These are phyloP conservation scores for Dendrostoma leiphaemia DNA, from an alignment of 2,329 filamentous ascomycete species.

Conservation along the genomic window DNA sequence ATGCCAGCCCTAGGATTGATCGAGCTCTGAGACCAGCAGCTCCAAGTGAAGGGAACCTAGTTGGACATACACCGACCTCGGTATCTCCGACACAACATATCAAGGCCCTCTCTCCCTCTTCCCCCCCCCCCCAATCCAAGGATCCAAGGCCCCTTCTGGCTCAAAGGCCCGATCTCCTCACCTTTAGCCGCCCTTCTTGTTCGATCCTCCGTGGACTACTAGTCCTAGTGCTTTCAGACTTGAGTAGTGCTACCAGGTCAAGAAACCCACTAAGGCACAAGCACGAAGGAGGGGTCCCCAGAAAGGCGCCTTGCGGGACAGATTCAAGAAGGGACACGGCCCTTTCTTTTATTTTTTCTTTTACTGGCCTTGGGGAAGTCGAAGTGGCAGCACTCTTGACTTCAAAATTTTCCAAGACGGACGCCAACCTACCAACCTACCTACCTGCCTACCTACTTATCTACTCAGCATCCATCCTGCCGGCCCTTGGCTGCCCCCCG, in stretches of 20 bases:
- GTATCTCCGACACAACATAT: background rate
- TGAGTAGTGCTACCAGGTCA: background rate
- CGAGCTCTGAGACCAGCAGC: background rate
- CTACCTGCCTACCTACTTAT: background rate
- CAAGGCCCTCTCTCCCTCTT: no score
- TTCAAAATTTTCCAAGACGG: no score
- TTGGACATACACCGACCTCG: background rate
- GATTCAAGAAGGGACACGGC: no score
- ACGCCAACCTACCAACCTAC: no score
- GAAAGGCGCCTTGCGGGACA: no score
- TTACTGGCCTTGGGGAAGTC: no score
- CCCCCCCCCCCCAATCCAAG: background rate
- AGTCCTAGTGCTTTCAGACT: conserved; percentile 2
- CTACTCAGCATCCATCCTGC: background rate
- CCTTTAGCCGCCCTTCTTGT: background rate
- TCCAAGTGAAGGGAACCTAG: background rate
- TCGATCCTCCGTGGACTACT: background rate
- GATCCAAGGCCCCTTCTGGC: no score
- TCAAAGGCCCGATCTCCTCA: background rate
- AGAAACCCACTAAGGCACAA: background rate
- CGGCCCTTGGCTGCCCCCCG: no score
- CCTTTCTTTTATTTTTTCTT: background rate
- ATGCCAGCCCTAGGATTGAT: no score
- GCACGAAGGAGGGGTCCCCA: background rate
- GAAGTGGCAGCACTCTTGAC: no score